A percentile compares a stretch with the other conserved stretches of the same genome.
phyloP scores from a whole-genome alignment of 441 rosid species.

The Kokia cookei region DNA sequence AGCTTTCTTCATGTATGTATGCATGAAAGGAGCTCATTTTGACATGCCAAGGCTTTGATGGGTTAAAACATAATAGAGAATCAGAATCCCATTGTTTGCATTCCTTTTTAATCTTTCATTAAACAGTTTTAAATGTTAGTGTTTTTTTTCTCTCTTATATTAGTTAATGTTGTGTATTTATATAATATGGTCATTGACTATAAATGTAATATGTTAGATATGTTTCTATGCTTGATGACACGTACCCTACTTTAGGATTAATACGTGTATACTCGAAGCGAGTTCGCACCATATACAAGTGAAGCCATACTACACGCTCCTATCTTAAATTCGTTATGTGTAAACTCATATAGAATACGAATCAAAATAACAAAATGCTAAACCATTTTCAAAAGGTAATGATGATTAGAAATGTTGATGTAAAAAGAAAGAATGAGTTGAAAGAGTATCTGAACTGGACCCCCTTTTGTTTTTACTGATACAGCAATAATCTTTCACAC shows the following conservation, averaged over 20 bases:
- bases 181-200: too few species aligned
- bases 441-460: neutral
- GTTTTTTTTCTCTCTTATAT: too few species aligned
- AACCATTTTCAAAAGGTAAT: neutral
- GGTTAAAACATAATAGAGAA: neutral
- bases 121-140: neutral
- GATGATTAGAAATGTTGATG: neutral
- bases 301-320: too few species aligned
- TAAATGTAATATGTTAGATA: too few species aligned
- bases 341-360: too few species aligned
- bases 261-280: too few species aligned
- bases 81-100: slow-evolving; percentile 11
- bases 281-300: too few species aligned
- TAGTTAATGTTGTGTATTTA: too few species aligned
- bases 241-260: too few species aligned
- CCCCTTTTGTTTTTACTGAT: neutral
- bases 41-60: slow-evolving; percentile 23
- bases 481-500: neutral
- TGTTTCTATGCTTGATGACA: too few species aligned
- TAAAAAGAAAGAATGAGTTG: neutral
- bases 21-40: slow-evolving; percentile 9
- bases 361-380: neutral
- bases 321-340: too few species aligned
- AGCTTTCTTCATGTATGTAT: neutral
- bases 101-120: slow-evolving; percentile 6